These are phyloP conservation scores for Hebeloma cylindrosporum DNA, from an alignment of 768 basidiomycete genomes.

Conservation along the genomic window DNA sequence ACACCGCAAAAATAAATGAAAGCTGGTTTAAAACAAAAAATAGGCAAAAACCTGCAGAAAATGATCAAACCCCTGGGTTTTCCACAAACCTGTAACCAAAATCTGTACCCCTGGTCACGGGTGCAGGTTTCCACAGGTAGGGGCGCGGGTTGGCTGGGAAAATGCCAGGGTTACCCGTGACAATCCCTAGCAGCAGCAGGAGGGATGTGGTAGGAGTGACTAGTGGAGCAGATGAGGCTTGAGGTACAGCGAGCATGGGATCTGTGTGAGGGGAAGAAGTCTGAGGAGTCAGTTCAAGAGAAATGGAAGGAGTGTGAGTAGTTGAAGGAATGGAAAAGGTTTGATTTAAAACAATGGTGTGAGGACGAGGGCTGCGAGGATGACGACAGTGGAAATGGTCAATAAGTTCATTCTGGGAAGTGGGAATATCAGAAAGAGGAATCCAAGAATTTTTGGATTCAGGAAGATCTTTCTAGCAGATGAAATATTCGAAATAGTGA, in stretches of 20 bases:
- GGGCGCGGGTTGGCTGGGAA: too few species aligned
- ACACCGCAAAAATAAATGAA: too few species aligned
- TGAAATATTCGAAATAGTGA: constrained; percentile 36
- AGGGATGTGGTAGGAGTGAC: too few species aligned
- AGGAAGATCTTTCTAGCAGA: constrained; percentile 25
- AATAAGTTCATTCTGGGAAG: constrained; percentile 26
- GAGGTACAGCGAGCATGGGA: constrained; percentile 2
- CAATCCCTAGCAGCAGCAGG: too few species aligned
- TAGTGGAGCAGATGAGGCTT: too few species aligned
- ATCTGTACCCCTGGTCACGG: too few species aligned
- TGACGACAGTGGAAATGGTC: constrained; percentile 35
- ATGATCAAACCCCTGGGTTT: too few species aligned
- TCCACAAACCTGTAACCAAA: too few species aligned
- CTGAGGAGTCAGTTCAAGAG: neutral
- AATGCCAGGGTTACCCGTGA: too few species aligned
- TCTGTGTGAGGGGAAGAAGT: neutral
- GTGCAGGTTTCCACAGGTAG: too few species aligned
- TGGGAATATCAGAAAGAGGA: constrained; percentile 35
- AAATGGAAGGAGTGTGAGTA: neutral
- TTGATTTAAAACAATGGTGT: constrained; percentile 15
- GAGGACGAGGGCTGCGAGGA: constrained; percentile 30
- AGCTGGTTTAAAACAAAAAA: too few species aligned
- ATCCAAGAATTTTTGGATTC: constrained; percentile 36
- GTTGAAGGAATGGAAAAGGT: neutral
- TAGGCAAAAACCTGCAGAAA: too few species aligned